These are phyloP conservation scores for Backusella tarrabulga DNA, from an alignment of 192 early-diverging fungal species.

Conservation along the genomic window DNA sequence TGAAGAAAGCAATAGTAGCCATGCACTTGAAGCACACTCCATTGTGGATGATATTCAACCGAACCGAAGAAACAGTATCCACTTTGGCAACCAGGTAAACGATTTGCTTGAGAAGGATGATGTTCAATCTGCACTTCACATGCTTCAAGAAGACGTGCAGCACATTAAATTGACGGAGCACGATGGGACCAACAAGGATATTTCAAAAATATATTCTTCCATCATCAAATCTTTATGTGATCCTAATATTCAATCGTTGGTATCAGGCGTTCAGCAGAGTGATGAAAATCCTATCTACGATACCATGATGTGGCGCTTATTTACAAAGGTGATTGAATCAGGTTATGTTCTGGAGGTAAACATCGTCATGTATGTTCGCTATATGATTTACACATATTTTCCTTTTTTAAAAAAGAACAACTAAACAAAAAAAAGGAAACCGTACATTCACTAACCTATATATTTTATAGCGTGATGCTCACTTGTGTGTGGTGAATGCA, in stretches of 20 bases:
- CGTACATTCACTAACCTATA: not conserved
- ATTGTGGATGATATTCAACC: not conserved
- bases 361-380: not conserved
- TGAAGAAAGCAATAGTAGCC: not conserved
- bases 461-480: slow-evolving; percentile 4
- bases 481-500: slow-evolving; percentile 6
- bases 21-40: not conserved
- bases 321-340: slow-evolving; percentile 26
- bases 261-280: not conserved
- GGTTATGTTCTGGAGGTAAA: slow-evolving; percentile 21
- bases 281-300: not conserved
- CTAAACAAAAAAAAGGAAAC: not conserved
- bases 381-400: not conserved
- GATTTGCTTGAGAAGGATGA: not conserved
- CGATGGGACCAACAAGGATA: not conserved
- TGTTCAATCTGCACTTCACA: slow-evolving; percentile 1
- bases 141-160: slow-evolving; percentile 4
- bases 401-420: not conserved
- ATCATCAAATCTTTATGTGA: slow-evolving; percentile 23
- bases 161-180: slow-evolving; percentile 12
- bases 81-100: slow-evolving; percentile 12
- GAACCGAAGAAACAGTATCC: slow-evolving; percentile 9
- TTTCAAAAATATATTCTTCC: slow-evolving; percentile 19
- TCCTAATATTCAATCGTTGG: not conserved
- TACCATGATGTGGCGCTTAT: slow-evolving; percentile 16